A percentile compares a stretch with the other conserved stretches of the same genome.
phyloP scores from a whole-genome alignment of 2,329 filamentous ascomycete species.

The Claviceps paspali region DNA sequence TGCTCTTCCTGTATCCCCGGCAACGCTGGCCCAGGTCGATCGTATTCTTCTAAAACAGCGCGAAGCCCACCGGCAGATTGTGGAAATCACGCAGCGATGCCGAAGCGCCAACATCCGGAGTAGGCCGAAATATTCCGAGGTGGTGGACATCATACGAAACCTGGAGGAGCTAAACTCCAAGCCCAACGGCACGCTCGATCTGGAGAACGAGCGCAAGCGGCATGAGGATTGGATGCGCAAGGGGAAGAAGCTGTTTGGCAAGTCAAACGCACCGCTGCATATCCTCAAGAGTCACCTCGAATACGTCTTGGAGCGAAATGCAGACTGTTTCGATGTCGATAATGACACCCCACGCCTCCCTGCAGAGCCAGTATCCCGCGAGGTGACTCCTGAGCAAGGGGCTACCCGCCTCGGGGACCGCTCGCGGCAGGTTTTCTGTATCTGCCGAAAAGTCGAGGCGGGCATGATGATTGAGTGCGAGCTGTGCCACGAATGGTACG shows the following conservation, averaged over 20 bases:
- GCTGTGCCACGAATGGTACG: slow-evolving; percentile 90
- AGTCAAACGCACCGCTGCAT: slow-evolving; percentile 91
- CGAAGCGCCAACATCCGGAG: slow-evolving; percentile 60
- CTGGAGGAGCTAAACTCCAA: slow-evolving; percentile 86
- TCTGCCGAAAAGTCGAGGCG: slow-evolving; percentile 82
- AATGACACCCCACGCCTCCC: slow-evolving; percentile 75
- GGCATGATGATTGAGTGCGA: slow-evolving; percentile 99
- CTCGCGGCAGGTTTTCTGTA: slow-evolving; percentile 79
- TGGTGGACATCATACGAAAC: slow-evolving; percentile 77
- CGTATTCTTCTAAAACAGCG: slow-evolving; percentile 90
- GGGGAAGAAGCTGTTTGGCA: slow-evolving; percentile 94
- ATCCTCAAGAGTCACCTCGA: slow-evolving; percentile 92
- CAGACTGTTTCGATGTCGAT: slow-evolving; percentile 77
- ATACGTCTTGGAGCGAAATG: slow-evolving; percentile 77
- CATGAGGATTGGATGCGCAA: slow-evolving; percentile 99
- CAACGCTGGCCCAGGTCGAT: slow-evolving; percentile 71
- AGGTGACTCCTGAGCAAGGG: slow-evolving; percentile 45
- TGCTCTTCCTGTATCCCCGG: slow-evolving; percentile 62
- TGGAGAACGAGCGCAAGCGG: slow-evolving; percentile 85
- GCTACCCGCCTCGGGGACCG: slow-evolving; percentile 44
- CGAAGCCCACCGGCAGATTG: slow-evolving; percentile 79
- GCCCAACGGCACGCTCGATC: slow-evolving; percentile 74
- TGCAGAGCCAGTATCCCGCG: slow-evolving; percentile 80
- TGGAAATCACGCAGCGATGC: slow-evolving; percentile 65
- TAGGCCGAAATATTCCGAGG: slow-evolving; percentile 75